Percentiles rank a stretch among this genome's conserved stretches.
phyloP scores from a whole-genome alignment of 1,284 basidiomycete species.

The Taiwanofungus camphoratus region DNA sequence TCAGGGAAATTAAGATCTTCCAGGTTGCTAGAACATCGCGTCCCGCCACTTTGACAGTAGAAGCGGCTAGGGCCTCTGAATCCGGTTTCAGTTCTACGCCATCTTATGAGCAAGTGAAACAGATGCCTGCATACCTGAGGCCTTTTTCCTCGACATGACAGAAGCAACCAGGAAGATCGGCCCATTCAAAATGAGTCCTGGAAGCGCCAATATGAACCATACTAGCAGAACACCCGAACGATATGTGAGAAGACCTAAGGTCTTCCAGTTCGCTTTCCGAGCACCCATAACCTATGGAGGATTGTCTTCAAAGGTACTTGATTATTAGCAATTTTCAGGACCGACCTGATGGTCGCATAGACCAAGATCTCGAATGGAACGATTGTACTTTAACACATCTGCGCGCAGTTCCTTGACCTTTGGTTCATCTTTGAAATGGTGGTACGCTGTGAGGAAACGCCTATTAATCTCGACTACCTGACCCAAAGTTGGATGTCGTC shows the following conservation, averaged over 20 bases:
- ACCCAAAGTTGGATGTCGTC: slow-evolving; percentile 89
- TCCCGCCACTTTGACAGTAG: slow-evolving; percentile 92
- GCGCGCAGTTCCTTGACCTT: slow-evolving; percentile 78
- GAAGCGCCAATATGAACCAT: slow-evolving; percentile 88
- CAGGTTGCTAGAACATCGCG: slow-evolving; percentile 96
- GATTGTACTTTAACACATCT: slow-evolving; percentile 93
- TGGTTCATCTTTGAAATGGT: slow-evolving; percentile 92
- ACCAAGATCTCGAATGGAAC: slow-evolving; percentile 85
- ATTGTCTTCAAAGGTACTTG: too few relatives aligned
- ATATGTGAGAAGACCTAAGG: slow-evolving; percentile 81
- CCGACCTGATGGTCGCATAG: slow-evolving; percentile 93
- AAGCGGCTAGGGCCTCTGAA: slow-evolving; percentile 92
- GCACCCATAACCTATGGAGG: slow-evolving; percentile 81
- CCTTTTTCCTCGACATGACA: slow-evolving; percentile 84
- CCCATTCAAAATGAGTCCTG: slow-evolving; percentile 91
- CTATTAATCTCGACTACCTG: slow-evolving; percentile 98
- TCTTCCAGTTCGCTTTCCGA: slow-evolving; percentile 84
- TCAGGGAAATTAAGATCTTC: slow-evolving; percentile 96
- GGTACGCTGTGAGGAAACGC: slow-evolving; percentile 91
- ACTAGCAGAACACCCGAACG: slow-evolving; percentile 75
- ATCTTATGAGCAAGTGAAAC: background rate
- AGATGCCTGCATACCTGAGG: slow-evolving; percentile 81
- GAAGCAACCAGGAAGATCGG: slow-evolving; percentile 96
- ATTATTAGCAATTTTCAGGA: slow-evolving; percentile 1
- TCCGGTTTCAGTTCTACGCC: background rate